A percentile compares a stretch with the other conserved stretches of the same genome.
Evolutionary conservation across 768 basidiomycete genomes (phyloP).

Genomic region (Rhizopogon vesiculosus): DNA sequence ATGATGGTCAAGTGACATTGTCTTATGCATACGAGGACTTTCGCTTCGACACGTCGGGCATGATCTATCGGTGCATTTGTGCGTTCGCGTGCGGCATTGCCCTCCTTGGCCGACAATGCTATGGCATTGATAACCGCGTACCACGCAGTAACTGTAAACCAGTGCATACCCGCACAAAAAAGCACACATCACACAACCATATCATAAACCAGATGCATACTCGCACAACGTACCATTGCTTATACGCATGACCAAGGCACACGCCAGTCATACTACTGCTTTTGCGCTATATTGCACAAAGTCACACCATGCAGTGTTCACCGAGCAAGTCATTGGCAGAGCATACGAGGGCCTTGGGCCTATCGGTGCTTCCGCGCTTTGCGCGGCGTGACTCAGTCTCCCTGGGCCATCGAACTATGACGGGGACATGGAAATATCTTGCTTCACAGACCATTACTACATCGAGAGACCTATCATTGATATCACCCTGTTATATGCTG

Average conservation of each 20-base stretch:
- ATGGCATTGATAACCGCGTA: neutral
- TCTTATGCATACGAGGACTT: neutral
- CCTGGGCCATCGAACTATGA: neutral
- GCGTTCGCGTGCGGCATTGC: neutral
- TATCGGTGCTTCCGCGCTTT: conserved; percentile 10
- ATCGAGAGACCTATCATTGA: neutral
- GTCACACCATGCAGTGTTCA: neutral
- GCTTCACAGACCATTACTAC: neutral
- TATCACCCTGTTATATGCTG: neutral
- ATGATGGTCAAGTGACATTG: neutral
- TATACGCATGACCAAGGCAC: neutral
- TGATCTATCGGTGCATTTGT: conserved; percentile 1
- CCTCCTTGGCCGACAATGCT: neutral
- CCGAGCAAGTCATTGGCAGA: neutral
- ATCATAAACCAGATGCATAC: neutral
- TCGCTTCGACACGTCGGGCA: neutral
- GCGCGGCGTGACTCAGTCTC: conserved; percentile 1
- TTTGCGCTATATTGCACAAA: neutral
- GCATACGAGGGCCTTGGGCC: conserved; percentile 3
- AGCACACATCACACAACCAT: neutral
- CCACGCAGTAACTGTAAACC: neutral
- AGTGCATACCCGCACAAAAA: neutral
- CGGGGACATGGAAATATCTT: neutral
- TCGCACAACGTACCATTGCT: no score
- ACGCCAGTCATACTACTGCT: neutral